Percentiles rank a stretch among this genome's conserved stretches.
phyloP scores from a whole-genome alignment of 805 yeast species.

The Maudiozyma bulderi region DNA sequence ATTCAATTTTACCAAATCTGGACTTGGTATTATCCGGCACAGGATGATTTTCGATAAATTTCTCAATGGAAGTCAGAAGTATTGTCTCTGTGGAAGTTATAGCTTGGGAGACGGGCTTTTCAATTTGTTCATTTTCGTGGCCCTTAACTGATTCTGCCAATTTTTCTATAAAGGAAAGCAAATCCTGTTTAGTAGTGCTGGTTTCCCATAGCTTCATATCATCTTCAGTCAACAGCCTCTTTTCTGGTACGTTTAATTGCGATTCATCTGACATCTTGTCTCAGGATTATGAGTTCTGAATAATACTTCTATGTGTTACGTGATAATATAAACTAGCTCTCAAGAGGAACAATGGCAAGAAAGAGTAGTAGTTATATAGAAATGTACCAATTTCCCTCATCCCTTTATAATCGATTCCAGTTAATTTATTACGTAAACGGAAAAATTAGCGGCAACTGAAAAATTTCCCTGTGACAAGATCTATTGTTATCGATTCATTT shows the following conservation, averaged over 20 bases:
- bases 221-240: conserved; percentile 42
- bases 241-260: conserved; percentile 22
- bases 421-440: too few species aligned
- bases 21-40: conserved; percentile 47
- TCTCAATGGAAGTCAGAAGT: conserved; percentile 38
- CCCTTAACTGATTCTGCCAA: conserved; percentile 63
- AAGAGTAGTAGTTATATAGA: too few species aligned
- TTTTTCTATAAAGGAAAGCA: conserved; percentile 45
- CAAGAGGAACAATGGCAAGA: too few species aligned
- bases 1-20: conserved; percentile 87
- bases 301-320: too few species aligned
- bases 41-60: conserved; percentile 48
- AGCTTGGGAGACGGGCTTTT: conserved; percentile 30
- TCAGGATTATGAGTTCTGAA: too few species aligned
- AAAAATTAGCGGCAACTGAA: too few species aligned
- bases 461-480: too few species aligned
- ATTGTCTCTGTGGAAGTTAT: conserved; percentile 28
- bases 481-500: too few species aligned
- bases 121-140: conserved; percentile 39
- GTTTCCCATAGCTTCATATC: conserved; percentile 57
- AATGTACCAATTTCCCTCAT: too few species aligned
- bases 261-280: not conserved
- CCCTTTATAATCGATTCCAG: too few species aligned
- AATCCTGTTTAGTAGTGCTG: conserved; percentile 39
- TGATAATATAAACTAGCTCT: too few species aligned